A percentile compares a stretch with the other conserved stretches of the same genome.
These are phyloP conservation scores for Striga hermonthica DNA, from an alignment of 305 asterid species.

Conservation along the genomic window DNA sequence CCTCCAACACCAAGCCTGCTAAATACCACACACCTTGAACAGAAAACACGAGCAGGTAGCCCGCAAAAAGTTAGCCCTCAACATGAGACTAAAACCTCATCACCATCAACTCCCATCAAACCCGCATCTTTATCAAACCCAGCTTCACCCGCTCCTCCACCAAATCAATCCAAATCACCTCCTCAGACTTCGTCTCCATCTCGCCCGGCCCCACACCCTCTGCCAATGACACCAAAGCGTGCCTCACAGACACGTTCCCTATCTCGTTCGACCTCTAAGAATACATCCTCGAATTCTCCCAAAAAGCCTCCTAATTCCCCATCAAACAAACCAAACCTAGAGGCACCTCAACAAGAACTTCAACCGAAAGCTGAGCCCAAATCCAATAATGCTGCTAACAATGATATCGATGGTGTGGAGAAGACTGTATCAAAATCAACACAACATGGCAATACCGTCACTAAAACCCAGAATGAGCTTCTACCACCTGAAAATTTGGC, in stretches of 20 bases:
- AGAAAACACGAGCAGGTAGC: conserved; percentile 24
- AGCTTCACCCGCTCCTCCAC: conserved; percentile 36
- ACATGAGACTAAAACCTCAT: conserved; percentile 30
- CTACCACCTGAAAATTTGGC: background rate
- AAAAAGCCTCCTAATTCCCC: conserved; percentile 37
- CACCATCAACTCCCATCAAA: conserved; percentile 32
- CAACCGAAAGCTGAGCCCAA: conserved; percentile 29
- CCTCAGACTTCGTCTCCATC: conserved; percentile 47
- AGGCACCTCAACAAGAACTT: conserved; percentile 31
- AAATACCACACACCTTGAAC: conserved; percentile 17
- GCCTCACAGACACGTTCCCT: conserved; percentile 39
- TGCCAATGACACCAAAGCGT: conserved; percentile 36
- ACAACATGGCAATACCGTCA: background rate
- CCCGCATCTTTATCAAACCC: conserved; percentile 38
- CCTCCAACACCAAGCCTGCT: conserved; percentile 10
- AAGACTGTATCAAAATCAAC: background rate
- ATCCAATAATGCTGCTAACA: conserved; percentile 2
- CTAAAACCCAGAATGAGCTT: background rate
- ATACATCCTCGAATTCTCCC: conserved; percentile 37
- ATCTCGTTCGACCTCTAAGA: conserved; percentile 37
- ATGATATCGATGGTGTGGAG: background rate
- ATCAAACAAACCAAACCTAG: conserved; percentile 30
- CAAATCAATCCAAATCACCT: conserved; percentile 41
- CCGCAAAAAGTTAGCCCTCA: conserved; percentile 25
- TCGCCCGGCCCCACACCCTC: conserved; percentile 40